These are phyloP conservation scores for Hyaloscypha variabilis DNA, from an alignment of 495 filamentous ascomycete species.

Conservation along the genomic window DNA sequence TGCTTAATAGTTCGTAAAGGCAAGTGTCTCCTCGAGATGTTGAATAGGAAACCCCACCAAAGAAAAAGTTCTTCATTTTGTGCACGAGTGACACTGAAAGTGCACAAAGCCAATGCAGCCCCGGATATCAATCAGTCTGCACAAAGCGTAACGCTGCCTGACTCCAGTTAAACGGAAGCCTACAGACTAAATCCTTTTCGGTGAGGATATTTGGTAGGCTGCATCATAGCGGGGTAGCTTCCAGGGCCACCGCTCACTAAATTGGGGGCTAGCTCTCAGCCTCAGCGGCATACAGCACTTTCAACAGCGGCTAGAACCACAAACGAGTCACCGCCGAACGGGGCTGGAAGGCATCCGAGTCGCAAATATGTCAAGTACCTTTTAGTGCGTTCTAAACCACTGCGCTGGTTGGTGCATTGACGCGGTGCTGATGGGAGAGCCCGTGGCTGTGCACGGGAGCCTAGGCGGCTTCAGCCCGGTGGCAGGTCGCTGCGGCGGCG, in stretches of 20 bases:
- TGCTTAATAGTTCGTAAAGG: no score
- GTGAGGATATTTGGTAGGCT: no score
- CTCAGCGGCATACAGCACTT: background rate
- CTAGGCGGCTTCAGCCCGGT: background rate
- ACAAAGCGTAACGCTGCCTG: no score
- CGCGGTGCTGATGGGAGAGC: background rate
- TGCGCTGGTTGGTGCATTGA: background rate
- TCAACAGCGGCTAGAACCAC: background rate
- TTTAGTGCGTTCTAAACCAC: background rate
- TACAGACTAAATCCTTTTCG: no score
- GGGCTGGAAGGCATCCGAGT: background rate
- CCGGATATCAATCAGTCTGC: no score
- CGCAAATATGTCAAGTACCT: background rate
- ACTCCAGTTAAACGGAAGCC: no score
- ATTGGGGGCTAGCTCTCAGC: background rate
- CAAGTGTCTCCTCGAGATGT: no score
- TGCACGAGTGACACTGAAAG: no score
- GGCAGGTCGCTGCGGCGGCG: background rate
- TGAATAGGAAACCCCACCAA: no score
- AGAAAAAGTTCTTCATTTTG: no score
- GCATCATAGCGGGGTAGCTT: no score
- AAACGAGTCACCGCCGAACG: background rate
- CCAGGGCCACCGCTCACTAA: background rate
- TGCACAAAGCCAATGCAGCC: no score
- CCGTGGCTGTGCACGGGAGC: background rate